phyloP scores from a whole-genome alignment of 768 basidiomycete genomes.

The Chalciporus sphaerocephalus region DNA sequence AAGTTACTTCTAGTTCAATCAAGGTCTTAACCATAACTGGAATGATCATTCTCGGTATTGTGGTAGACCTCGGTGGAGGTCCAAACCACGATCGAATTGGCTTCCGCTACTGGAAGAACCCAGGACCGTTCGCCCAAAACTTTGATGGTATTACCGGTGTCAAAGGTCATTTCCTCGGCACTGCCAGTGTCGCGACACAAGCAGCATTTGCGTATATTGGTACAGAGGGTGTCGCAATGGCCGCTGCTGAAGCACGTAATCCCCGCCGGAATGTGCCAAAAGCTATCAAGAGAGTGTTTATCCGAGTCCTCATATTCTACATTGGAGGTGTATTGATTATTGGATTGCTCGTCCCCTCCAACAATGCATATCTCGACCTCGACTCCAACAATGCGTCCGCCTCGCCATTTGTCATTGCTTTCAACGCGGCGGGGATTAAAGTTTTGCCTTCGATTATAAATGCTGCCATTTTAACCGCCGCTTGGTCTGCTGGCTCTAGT shows the following conservation, averaged over 20 bases:
- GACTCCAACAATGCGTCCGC: conserved; percentile 38
- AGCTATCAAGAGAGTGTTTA: conserved; percentile 43
- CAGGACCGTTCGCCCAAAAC: conserved; percentile 53
- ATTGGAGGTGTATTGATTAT: conserved; percentile 43
- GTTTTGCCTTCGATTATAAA: conserved; percentile 46
- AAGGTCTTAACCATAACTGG: conserved; percentile 49
- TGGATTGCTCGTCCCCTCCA: conserved; percentile 47
- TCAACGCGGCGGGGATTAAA: conserved; percentile 52
- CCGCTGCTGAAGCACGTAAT: conserved; percentile 49
- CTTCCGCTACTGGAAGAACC: conserved; percentile 46
- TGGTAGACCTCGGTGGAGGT: conserved; percentile 51
- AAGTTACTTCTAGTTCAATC: conserved; percentile 35
- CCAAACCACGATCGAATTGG: conserved; percentile 50
- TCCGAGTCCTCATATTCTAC: conserved; percentile 36
- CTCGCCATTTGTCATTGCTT: conserved; percentile 58
- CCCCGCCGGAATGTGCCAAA: conserved; percentile 42
- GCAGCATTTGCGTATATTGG: conserved; percentile 61
- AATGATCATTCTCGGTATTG: conserved; percentile 43
- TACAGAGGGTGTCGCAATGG: conserved; percentile 47
- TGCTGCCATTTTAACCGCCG: conserved; percentile 41
- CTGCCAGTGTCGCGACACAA: conserved; percentile 51
- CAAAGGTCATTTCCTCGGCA: conserved; percentile 48
- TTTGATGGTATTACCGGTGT: conserved; percentile 37
- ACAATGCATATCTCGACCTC: conserved; percentile 39
- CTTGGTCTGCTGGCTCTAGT: conserved; percentile 41